Percentiles rank a stretch among this genome's conserved stretches.
These are phyloP conservation scores for Mollisiaceae sp. DNA, from an alignment of 2,329 filamentous ascomycete genomes.

Conservation along the genomic window DNA sequence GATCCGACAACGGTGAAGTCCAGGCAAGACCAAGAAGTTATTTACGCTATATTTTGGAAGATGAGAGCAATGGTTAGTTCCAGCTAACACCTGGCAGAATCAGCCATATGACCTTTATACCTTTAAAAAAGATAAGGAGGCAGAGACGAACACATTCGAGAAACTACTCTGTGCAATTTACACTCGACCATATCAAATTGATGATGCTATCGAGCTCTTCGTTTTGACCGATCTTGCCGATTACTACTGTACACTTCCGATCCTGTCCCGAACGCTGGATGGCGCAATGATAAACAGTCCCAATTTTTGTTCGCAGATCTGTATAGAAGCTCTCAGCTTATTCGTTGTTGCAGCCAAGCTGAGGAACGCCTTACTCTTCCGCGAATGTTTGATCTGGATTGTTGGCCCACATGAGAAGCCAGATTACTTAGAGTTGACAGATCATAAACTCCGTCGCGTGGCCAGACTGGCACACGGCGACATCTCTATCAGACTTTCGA, in stretches of 20 bases:
- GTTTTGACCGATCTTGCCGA: not conserved
- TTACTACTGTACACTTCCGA: not conserved
- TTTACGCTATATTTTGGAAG: not conserved
- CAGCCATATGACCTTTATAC: not conserved
- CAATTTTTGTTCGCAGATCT: not conserved
- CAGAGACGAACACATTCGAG: not conserved
- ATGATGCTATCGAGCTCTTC: not conserved
- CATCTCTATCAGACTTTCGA: not conserved
- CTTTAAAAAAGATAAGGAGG: not conserved
- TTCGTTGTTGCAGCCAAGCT: not conserved
- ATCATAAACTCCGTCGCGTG: not conserved
- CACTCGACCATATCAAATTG: not conserved
- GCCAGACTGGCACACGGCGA: not conserved
- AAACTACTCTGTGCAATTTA: not conserved
- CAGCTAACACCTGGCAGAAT: not conserved
- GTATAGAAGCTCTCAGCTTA: not conserved
- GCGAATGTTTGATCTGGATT: not conserved
- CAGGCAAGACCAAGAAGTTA: not conserved
- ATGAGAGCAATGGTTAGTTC: not conserved
- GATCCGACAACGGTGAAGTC: too few species aligned
- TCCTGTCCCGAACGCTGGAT: not conserved
- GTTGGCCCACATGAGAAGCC: not conserved
- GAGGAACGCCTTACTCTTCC: not conserved
- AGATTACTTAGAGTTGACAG: not conserved
- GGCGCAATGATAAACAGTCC: not conserved